phyloP scores from a whole-genome alignment of 2,329 filamentous ascomycete species.

The Davidsoniella eucalypti region DNA sequence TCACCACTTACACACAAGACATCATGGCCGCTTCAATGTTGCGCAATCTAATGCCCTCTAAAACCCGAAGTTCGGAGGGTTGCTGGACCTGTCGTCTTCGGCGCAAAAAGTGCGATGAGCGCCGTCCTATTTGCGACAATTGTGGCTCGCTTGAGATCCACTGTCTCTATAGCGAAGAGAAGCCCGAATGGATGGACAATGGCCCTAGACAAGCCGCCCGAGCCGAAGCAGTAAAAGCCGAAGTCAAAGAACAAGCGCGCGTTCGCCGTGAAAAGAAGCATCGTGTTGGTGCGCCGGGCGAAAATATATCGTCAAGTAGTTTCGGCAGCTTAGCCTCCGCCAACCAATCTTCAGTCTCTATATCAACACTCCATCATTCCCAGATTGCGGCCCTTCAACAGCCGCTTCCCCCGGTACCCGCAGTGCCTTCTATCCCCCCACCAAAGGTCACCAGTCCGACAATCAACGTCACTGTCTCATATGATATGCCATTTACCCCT shows the following conservation, averaged over 20 bases:
- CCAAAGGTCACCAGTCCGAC: constrained; percentile 3
- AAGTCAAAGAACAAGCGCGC: constrained; percentile 37
- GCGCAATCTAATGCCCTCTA: constrained; percentile 11
- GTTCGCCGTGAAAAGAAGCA: constrained; percentile 34
- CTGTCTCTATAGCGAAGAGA: constrained; percentile 35
- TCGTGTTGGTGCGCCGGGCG: constrained; percentile 14
- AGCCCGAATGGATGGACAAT: constrained; percentile 43
- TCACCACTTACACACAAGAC: neutral
- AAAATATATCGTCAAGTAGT: neutral
- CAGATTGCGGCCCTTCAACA: neutral
- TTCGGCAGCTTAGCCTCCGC: constrained; percentile 11
- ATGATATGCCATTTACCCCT: constrained; percentile 13
- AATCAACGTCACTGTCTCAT: neutral
- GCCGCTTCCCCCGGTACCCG: constrained; percentile 12
- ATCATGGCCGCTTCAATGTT: constrained; percentile 7
- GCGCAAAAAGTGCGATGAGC: constrained; percentile 45
- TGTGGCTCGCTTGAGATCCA: constrained; percentile 38
- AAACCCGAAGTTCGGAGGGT: constrained; percentile 19
- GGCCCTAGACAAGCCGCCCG: constrained; percentile 31
- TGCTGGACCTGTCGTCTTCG: constrained; percentile 47
- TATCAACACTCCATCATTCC: constrained; percentile 3
- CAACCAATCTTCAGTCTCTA: constrained; percentile 12
- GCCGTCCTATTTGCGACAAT: constrained; percentile 31
- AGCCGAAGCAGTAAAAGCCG: constrained; percentile 36
- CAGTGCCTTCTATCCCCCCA: neutral